Evolutionary conservation across 2,329 filamentous ascomycete species (phyloP), one percentile per base, ranked within the genome.

Genomic region (Periconia sp.): DNA sequence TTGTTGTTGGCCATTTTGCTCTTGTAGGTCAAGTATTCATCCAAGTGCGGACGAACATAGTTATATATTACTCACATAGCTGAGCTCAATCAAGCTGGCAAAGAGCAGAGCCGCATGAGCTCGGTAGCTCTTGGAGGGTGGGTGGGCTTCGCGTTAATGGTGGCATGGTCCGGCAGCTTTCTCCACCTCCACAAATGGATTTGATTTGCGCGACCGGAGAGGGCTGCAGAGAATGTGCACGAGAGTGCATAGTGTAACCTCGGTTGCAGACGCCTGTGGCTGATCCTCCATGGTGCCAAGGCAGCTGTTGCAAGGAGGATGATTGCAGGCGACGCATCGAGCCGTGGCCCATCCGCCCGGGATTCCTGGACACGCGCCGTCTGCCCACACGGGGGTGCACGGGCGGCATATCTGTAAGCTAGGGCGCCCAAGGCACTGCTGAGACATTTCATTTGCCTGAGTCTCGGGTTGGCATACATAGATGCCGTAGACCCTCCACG

Each of bases 281-380:
- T 35, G 36, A 36, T 22, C 22, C 28, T 46, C 36, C 31, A 31
- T 23, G 18, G 21, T 26, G 37, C 43, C 21, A 46, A 33, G 30
- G 15, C 15, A n/a, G 12, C 12, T 29, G 28, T n/a, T 21, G 38
- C 29, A 38, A 13, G 33, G 28, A 32, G 29, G 24, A 21, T 3
- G 36, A 40, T 36, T 12, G 30, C 36, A 30, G 32, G 41, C 22
- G 21, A 15, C 43, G 43, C 43, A 31, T 23, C 43, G 36, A 33
- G 43, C 37, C 42, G 42, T 16, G 25, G 23, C 19, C 30, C 42
- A 19, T 12, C 35, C 19, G n/a, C 29, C 23, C 18, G 38, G 38
- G 12, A 35, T 4, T 36, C 5, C 25, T 28, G 5, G 25, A 21
- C 13, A 32, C 32, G 31, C 32, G 32, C 39, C 23, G 25, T 36